These are phyloP conservation scores for Cadophora sp. DNA, from an alignment of 2,329 filamentous ascomycete genomes.

Conservation along the genomic window DNA sequence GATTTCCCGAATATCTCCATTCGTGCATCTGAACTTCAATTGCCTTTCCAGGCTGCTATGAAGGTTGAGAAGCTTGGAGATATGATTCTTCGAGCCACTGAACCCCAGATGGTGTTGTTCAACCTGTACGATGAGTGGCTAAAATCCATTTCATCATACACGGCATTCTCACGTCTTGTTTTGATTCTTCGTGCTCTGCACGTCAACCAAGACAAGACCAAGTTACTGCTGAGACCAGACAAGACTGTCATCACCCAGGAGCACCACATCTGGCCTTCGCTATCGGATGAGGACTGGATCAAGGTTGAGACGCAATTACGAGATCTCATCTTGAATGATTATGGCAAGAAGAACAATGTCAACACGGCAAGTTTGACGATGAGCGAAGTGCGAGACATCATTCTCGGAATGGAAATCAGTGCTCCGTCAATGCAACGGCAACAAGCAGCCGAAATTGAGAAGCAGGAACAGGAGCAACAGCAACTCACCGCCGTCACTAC, in stretches of 20 bases:
- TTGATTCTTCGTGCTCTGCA: constrained; percentile 93
- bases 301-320: constrained; percentile 98
- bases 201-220: constrained; percentile 98
- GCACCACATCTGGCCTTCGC: constrained; percentile 96
- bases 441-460: constrained; percentile 98
- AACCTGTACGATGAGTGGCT: constrained; percentile 99
- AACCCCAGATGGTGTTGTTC: constrained; percentile 99
- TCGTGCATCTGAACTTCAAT: constrained; percentile 91
- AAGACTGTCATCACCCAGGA: constrained; percentile 98
- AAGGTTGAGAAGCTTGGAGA: constrained; percentile 99
- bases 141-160: constrained; percentile 98
- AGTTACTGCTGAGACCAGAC: constrained; percentile 91
- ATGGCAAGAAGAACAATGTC: constrained; percentile 99
- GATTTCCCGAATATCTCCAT: constrained; percentile 99
- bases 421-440: constrained; percentile 98
- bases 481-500: constrained; percentile 97
- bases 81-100: constrained; percentile 97
- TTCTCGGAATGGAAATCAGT: constrained; percentile 98
- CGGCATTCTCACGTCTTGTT: constrained; percentile 93
- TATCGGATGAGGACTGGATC: constrained; percentile 97
- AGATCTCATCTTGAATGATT: constrained; percentile 96
- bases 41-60: constrained; percentile 99
- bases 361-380: constrained; percentile 96
- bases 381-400: constrained; percentile 97
- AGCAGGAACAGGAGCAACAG: constrained; percentile 96